A percentile compares a stretch with the other conserved stretches of the same genome.
Conservation (phyloP, 495 filamentous ascomycete species). For the Daldinia grandis region DNA sequence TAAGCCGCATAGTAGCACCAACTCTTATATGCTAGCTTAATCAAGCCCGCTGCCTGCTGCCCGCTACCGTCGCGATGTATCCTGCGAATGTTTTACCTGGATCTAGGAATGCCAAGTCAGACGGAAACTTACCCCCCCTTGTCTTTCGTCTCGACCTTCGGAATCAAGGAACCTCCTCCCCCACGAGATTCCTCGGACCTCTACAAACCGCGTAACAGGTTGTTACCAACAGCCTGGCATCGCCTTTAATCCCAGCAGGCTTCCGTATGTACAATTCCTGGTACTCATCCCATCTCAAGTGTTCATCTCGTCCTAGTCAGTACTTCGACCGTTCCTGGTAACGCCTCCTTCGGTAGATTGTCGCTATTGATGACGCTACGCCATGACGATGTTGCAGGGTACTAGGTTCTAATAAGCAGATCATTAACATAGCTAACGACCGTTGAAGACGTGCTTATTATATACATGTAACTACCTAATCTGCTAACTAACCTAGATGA, state of each 20-base stretch:
- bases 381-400: slow-evolving; percentile 4
- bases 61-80: slow-evolving; percentile 14
- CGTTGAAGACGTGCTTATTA: not conserved
- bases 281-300: slow-evolving; percentile 18
- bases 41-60: slow-evolving; percentile 16
- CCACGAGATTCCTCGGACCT: slow-evolving; percentile 27
- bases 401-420: slow-evolving; percentile 3
- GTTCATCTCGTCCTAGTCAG: slow-evolving; percentile 8
- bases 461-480: not conserved
- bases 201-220: slow-evolving; percentile 31
- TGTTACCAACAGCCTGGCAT: slow-evolving; percentile 22
- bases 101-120: slow-evolving; percentile 31
- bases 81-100: slow-evolving; percentile 32
- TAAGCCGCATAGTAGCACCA: slow-evolving; percentile 33
- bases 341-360: slow-evolving; percentile 9
- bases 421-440: not conserved
- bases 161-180: slow-evolving; percentile 11
- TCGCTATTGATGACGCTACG: slow-evolving; percentile 5
- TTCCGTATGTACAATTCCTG: slow-evolving; percentile 10
- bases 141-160: slow-evolving; percentile 24
- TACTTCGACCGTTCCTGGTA: slow-evolving; percentile 8
- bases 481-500: no score
- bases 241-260: slow-evolving; percentile 10
- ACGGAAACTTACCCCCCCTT: slow-evolving; percentile 21
- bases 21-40: slow-evolving; percentile 27